Evolutionary conservation across 1,284 basidiomycete genomes (phyloP).

Genomic region (Sanghuangporus sanghuang): DNA sequence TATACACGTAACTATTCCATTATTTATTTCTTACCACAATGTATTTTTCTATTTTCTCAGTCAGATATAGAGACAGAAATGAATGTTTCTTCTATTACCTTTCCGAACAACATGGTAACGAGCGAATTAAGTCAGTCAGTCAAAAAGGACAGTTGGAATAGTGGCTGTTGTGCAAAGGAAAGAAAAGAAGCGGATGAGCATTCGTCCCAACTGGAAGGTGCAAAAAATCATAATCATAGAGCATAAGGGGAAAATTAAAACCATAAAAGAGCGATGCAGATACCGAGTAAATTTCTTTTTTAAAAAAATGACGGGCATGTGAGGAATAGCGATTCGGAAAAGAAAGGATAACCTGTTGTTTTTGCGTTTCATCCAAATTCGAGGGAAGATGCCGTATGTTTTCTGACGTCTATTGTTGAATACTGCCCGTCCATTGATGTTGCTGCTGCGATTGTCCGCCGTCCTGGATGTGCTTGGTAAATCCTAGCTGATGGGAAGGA

Average conservation of each 20-base stretch:
- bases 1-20: neutral
- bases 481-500: conserved; percentile 3
- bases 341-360: neutral
- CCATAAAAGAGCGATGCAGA: neutral
- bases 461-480: conserved; percentile 4
- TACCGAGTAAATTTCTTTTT: neutral
- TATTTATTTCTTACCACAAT: neutral
- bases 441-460: conserved; percentile 13
- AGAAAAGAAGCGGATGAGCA: neutral
- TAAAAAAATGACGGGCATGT: neutral
- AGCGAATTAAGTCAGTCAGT: neutral
- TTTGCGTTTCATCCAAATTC: conserved; percentile 4
- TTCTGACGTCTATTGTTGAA: neutral
- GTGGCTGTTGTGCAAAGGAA: neutral
- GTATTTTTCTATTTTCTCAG: neutral
- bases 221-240: neutral
- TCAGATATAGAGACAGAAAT: neutral
- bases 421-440: conserved; percentile 4
- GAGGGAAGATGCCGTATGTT: neutral
- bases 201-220: neutral
- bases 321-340: neutral
- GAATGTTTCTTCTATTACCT: neutral
- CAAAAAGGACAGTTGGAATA: neutral
- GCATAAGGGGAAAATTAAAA: neutral
- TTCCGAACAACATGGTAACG: neutral